phyloP scores from a whole-genome alignment of 495 filamentous ascomycete species.

The Penicillium maclennaniae region DNA sequence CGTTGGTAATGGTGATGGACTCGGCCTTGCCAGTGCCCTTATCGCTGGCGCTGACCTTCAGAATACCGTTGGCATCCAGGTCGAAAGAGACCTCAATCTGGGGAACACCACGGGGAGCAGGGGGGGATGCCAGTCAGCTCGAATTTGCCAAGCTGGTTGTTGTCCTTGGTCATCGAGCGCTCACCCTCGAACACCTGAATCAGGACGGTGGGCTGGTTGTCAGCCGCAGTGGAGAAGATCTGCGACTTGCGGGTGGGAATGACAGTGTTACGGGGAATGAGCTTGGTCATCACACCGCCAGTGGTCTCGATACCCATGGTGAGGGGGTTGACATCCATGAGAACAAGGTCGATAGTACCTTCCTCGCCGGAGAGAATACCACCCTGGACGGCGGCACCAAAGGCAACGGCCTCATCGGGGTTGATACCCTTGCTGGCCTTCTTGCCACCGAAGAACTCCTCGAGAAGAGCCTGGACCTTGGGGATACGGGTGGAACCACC shows the following conservation, averaged over 20 bases:
- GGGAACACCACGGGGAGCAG: slow-evolving; percentile 95
- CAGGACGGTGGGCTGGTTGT: slow-evolving; percentile 99
- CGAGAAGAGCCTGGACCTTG: slow-evolving; percentile 92
- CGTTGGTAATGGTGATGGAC: slow-evolving; percentile 98
- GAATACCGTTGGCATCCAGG: slow-evolving; percentile 98
- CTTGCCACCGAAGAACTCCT: slow-evolving; percentile 99
- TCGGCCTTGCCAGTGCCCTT: slow-evolving; percentile 99
- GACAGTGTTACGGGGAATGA: slow-evolving; percentile 98
- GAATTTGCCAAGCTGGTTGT: slow-evolving; percentile 98
- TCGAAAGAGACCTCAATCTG: slow-evolving; percentile 99
- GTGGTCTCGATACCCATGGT: slow-evolving; percentile 98
- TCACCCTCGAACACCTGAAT: slow-evolving; percentile 99
- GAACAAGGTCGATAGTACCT: slow-evolving; percentile 90
- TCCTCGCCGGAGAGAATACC: slow-evolving; percentile 98
- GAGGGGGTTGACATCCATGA: slow-evolving; percentile 94
- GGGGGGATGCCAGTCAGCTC: slow-evolving; percentile 96
- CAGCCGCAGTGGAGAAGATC: slow-evolving; percentile 98
- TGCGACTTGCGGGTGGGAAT: slow-evolving; percentile 99
- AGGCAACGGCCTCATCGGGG: slow-evolving; percentile 98
- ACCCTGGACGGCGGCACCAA: slow-evolving; percentile 97
- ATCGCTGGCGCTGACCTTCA: slow-evolving; percentile 95
- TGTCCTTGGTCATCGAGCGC: slow-evolving; percentile 98
- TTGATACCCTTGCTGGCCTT: slow-evolving; percentile 99
- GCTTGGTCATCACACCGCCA: slow-evolving; percentile 98
- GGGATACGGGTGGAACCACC: slow-evolving; percentile 99